Conservation (phyloP, 192 early-diverging fungal species). For the Coemansia sp. region DNA sequence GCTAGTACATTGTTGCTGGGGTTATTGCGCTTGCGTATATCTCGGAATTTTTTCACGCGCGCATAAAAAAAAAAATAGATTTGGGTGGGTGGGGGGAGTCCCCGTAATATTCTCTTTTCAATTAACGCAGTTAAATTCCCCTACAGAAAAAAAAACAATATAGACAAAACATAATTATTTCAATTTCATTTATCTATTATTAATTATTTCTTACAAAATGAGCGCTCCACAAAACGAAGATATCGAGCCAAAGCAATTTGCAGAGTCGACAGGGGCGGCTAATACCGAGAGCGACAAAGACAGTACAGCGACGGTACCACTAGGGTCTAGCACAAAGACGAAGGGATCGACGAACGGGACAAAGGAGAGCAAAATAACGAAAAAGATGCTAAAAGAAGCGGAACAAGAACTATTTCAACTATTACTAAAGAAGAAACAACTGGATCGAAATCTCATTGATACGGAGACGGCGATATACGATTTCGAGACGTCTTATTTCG, state of each 20-base stretch:
- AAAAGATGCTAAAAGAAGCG: constrained; percentile 67
- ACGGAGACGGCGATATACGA: constrained; percentile 81
- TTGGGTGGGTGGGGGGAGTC: background rate
- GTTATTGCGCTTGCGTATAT: constrained; percentile 34
- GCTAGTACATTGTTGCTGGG: constrained; percentile 33
- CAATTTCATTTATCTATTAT: background rate
- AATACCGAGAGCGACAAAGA: background rate
- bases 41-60: constrained; percentile 18
- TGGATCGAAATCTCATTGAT: constrained; percentile 71
- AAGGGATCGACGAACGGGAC: constrained; percentile 4
- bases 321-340: background rate
- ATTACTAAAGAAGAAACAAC: constrained; percentile 73
- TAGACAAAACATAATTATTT: background rate
- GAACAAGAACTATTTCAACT: constrained; percentile 75
- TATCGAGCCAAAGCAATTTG: background rate
- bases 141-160: no score
- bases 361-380: constrained; percentile 48
- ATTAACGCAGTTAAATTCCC: background rate
- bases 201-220: background rate
- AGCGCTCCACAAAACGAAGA: constrained; percentile 7
- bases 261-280: background rate
- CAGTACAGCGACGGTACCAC: background rate
- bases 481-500: constrained; percentile 87
- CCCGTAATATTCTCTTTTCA: background rate
- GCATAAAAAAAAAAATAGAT: constrained; percentile 5